Percentiles rank a stretch among this genome's conserved stretches.
phyloP scores from a whole-genome alignment of 495 filamentous ascomycete species.

The Platismatia glauca region DNA sequence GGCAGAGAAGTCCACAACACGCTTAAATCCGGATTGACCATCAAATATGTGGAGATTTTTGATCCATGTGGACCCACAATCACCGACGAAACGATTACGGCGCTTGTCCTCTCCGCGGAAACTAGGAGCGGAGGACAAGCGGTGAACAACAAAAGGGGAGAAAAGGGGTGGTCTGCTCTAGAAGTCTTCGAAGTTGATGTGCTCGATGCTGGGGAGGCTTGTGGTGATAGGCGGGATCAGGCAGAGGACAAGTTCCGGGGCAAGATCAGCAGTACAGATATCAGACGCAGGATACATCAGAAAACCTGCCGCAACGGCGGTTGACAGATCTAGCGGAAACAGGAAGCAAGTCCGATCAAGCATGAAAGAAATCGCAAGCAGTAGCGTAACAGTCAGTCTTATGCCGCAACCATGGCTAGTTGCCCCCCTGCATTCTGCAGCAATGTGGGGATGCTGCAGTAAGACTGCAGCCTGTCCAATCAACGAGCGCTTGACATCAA shows the following conservation, averaged over 20 bases:
- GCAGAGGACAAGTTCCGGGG: conserved; percentile 53
- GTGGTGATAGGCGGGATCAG: conserved; percentile 26
- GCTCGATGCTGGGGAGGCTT: conserved; percentile 56
- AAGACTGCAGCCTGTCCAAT: conserved; percentile 9
- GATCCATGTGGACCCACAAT: conserved; percentile 90
- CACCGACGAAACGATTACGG: conserved; percentile 67
- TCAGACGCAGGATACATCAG: conserved; percentile 42
- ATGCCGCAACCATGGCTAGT: conserved; percentile 4
- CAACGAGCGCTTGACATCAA: background rate
- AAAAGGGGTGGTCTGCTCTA: conserved; percentile 67
- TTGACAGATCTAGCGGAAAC: conserved; percentile 1
- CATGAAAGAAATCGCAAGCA: conserved; percentile 5
- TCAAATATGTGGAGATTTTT: conserved; percentile 74
- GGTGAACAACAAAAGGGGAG: conserved; percentile 69
- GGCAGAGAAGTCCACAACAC: conserved; percentile 42
- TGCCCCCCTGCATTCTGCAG: conserved; percentile 19
- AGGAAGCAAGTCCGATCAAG: background rate
- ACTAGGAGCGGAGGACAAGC: conserved; percentile 73
- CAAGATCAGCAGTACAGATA: conserved; percentile 86
- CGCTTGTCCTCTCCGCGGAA: conserved; percentile 82
- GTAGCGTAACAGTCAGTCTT: background rate
- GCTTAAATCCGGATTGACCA: conserved; percentile 38
- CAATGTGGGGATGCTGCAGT: conserved; percentile 21
- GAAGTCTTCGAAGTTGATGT: conserved; percentile 91
- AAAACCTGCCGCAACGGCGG: conserved; percentile 11